These are phyloP conservation scores for Populus nigra DNA, from an alignment of 345 rosid genomes.

Conservation along the genomic window DNA sequence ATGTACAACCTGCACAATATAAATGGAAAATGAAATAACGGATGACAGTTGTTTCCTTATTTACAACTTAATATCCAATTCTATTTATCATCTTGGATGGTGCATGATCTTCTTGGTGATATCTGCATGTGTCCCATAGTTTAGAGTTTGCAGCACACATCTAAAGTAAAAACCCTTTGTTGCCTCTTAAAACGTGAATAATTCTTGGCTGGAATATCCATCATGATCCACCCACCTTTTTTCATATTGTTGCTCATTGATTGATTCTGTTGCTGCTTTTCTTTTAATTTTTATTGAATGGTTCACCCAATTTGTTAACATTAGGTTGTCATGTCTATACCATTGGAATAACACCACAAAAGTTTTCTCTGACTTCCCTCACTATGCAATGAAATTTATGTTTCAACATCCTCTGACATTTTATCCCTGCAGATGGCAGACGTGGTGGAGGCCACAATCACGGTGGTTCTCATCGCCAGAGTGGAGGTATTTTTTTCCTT, in stretches of 20 bases:
- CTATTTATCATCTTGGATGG: not conserved
- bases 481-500: constrained; percentile 50
- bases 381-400: not conserved
- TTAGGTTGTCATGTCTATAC: not conserved
- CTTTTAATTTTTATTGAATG: not conserved
- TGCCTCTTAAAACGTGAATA: not conserved
- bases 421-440: constrained; percentile 62
- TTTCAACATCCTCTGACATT: constrained; percentile 5
- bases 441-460: constrained; percentile 67
- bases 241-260: not conserved
- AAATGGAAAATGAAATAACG: not conserved
- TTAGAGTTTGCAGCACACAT: not conserved
- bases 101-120: not conserved
- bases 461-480: constrained; percentile 64
- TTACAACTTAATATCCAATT: not conserved
- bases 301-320: not conserved
- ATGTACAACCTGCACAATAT: not conserved
- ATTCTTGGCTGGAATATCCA: not conserved
- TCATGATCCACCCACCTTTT: not conserved
- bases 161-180: not conserved
- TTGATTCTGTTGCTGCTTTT: not conserved
- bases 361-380: not conserved
- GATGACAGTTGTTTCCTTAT: not conserved
- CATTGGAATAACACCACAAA: not conserved
- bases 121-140: not conserved